These are phyloP conservation scores for Globisporangium polare DNA, from an alignment of 352 stramenopile species.

Conservation along the genomic window DNA sequence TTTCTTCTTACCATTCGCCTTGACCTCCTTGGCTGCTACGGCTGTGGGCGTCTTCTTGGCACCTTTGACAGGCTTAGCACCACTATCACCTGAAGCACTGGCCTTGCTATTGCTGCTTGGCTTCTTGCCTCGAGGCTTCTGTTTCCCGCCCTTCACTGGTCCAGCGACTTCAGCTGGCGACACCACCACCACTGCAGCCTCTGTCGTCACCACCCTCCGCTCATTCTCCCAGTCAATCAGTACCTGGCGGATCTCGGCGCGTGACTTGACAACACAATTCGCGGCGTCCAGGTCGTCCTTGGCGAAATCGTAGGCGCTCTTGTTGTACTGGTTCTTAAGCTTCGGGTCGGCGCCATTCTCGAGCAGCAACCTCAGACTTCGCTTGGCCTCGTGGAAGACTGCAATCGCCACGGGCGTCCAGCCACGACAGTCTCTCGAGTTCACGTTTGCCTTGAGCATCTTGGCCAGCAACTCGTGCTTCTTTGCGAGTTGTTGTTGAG, in stretches of 20 bases:
- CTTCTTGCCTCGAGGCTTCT: slow-evolving; percentile 7
- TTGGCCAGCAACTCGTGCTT: slow-evolving; percentile 36
- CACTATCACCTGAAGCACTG: neutral
- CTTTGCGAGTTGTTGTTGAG: slow-evolving; percentile 24
- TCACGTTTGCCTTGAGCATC: slow-evolving; percentile 63
- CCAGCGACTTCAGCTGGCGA: neutral
- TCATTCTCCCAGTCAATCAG: slow-evolving; percentile 67
- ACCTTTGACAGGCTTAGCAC: neutral
- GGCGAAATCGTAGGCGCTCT: slow-evolving; percentile 86
- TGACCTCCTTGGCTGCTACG: neutral
- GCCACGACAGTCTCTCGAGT: slow-evolving; percentile 72
- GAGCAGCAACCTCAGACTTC: slow-evolving; percentile 59
- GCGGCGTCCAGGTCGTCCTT: slow-evolving; percentile 87
- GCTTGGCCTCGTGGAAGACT: slow-evolving; percentile 86
- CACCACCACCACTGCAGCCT: neutral
- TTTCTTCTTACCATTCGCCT: slow-evolving; percentile 6
- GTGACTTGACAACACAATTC: slow-evolving; percentile 75
- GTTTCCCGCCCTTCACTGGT: neutral
- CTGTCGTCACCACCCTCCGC: slow-evolving; percentile 18
- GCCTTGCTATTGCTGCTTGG: neutral
- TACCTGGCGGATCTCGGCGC: slow-evolving; percentile 65
- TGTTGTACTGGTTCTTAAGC: slow-evolving; percentile 90
- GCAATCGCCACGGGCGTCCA: slow-evolving; percentile 85
- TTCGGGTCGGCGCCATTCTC: slow-evolving; percentile 76
- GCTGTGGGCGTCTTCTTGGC: neutral